Percentiles rank a stretch among this genome's conserved stretches.
Evolutionary conservation across 257 asterid species (phyloP).

Genomic region (Solanum chmielewskii): DNA sequence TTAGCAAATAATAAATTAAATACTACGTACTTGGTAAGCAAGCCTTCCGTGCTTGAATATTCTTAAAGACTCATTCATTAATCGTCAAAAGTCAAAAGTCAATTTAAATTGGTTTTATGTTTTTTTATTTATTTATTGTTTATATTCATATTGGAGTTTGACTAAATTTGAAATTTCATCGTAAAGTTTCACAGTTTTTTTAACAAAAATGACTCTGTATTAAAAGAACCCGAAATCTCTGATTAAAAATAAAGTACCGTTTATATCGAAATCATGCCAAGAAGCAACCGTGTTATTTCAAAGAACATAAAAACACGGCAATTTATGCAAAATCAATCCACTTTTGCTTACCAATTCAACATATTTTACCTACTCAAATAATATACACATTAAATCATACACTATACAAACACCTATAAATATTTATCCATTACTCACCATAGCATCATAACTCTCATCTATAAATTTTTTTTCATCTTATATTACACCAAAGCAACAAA

Average conservation of each 20-base stretch:
- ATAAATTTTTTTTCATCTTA: neutral
- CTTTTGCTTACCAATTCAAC: constrained; percentile 1
- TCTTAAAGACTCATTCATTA: neutral
- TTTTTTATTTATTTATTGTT: no score
- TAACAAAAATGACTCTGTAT: neutral
- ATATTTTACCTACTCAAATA: neutral
- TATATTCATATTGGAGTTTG: accelerated
- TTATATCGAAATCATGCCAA: neutral
- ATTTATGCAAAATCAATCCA: neutral
- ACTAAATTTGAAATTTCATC: accelerated
- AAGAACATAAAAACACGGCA: neutral
- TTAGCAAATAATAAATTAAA: neutral
- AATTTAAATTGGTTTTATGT: no score
- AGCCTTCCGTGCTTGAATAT: neutral
- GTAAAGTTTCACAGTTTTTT: no score
- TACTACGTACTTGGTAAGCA: neutral
- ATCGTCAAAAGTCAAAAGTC: no score
- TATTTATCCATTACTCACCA: neutral
- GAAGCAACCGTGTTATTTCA: neutral
- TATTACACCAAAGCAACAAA: neutral
- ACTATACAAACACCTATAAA: neutral
- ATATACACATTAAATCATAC: neutral
- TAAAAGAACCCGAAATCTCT: accelerated
- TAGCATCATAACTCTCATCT: neutral
- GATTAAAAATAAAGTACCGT: neutral